Conservation (phyloP, 2,329 filamentous ascomycete species). For the Fusarium lyarnte region DNA sequence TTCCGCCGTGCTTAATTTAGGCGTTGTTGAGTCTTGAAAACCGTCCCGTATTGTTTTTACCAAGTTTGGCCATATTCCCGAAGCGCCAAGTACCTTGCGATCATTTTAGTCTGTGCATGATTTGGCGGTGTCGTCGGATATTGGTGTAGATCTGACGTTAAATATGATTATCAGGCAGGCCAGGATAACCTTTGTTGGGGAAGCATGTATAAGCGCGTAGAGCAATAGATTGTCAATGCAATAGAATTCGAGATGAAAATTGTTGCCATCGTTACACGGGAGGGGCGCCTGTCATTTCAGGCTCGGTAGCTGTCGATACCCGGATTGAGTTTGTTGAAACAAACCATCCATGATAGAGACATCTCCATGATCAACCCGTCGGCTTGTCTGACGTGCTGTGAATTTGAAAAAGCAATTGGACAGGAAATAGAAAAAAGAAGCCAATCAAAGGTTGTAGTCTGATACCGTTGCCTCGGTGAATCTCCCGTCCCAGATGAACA, state of each 20-base stretch:
- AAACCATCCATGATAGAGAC: constrained; percentile 5
- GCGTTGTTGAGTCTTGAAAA: constrained; percentile 13
- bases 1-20: constrained; percentile 12
- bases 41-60: constrained; percentile 12
- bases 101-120: constrained; percentile 31
- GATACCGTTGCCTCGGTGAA: constrained; percentile 27
- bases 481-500: constrained; percentile 8
- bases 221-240: neutral
- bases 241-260: neutral
- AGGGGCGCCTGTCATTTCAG: constrained; percentile 4
- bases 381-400: constrained; percentile 8
- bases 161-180: constrained; percentile 1
- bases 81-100: constrained; percentile 28
- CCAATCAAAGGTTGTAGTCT: constrained; percentile 7
- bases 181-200: neutral
- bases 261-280: constrained; percentile 2
- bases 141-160: constrained; percentile 31
- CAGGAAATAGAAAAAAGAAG: neutral
- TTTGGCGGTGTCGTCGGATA: constrained; percentile 34
- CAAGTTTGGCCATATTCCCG: constrained; percentile 35
- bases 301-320: neutral
- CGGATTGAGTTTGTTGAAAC: constrained; percentile 15
- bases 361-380: constrained; percentile 10
- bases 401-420: constrained; percentile 13
- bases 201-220: neutral